Conservation (phyloP, 2,329 filamentous ascomycete species). For the Fonsecaea multimorphosa region DNA sequence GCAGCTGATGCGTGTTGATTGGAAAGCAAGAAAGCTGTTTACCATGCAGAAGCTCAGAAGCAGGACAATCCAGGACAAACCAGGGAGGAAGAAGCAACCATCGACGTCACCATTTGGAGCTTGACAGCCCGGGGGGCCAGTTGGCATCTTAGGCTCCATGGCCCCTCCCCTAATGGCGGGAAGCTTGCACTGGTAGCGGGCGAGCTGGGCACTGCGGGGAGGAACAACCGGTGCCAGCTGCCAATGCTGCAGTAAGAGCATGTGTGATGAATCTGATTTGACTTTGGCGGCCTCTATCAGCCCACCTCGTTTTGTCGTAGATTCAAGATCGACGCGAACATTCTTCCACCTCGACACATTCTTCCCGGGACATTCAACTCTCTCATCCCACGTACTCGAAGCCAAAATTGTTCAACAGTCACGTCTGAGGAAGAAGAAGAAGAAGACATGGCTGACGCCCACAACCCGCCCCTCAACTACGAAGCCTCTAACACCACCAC, state of each 20-base stretch:
- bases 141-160: neutral
- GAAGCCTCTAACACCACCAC: slow-evolving; percentile 76
- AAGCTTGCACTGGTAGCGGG: neutral
- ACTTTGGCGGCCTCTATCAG: neutral
- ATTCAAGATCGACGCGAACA: neutral
- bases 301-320: neutral
- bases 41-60: slow-evolving; percentile 2
- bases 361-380: neutral
- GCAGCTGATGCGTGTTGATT: slow-evolving; percentile 6
- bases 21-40: slow-evolving; percentile 10
- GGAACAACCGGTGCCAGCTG: neutral
- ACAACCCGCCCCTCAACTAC: slow-evolving; percentile 74
- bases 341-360: slow-evolving; percentile 1
- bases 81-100: slow-evolving; percentile 5
- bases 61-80: too few species aligned
- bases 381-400: neutral
- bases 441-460: slow-evolving; percentile 48
- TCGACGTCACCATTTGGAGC: slow-evolving; percentile 24
- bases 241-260: slow-evolving; percentile 2
- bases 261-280: slow-evolving; percentile 6
- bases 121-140: slow-evolving; percentile 1
- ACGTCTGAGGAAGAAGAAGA: too few species aligned
- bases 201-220: neutral
- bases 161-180: neutral
- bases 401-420: neutral